These are phyloP conservation scores for Pezicula radicicola DNA, from an alignment of 2,329 filamentous ascomycete species.

Conservation along the genomic window DNA sequence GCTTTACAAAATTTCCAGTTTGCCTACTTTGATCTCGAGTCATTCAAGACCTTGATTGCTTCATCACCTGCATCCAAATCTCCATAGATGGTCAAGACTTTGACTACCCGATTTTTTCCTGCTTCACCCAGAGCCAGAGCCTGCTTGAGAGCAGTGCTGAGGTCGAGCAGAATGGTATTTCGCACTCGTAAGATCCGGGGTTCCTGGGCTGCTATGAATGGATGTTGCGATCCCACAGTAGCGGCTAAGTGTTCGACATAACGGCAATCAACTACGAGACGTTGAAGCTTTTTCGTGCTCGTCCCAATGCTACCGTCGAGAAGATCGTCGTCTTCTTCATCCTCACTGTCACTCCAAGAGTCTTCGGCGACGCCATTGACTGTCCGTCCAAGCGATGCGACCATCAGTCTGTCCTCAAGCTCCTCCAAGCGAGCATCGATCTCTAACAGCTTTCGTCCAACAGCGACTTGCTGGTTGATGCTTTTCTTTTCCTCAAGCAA, in stretches of 20 bases:
- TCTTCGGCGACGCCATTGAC: constrained; percentile 24
- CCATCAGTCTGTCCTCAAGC: constrained; percentile 60
- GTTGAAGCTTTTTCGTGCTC: constrained; percentile 38
- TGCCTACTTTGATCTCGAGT: constrained; percentile 19
- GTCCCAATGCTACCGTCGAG: constrained; percentile 20
- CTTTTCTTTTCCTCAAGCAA: constrained; percentile 64
- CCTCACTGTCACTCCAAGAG: constrained; percentile 34
- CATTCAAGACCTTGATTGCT: constrained; percentile 47
- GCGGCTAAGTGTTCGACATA: constrained; percentile 49
- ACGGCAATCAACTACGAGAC: constrained; percentile 55
- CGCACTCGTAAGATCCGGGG: constrained; percentile 53
- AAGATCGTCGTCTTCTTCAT: constrained; percentile 31
- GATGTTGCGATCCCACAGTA: constrained; percentile 53
- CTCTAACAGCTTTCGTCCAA: constrained; percentile 62
- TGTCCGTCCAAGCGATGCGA: constrained; percentile 35
- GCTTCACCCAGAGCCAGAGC: constrained; percentile 38
- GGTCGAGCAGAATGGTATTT: constrained; percentile 61
- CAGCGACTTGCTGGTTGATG: constrained; percentile 62
- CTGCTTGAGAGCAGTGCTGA: constrained; percentile 60
- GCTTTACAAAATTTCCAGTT: constrained; percentile 24
- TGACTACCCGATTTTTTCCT: constrained; percentile 43
- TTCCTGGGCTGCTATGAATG: constrained; percentile 58
- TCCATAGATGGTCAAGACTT: constrained; percentile 56
- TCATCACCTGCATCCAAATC: constrained; percentile 58
- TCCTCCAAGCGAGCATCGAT: constrained; percentile 59